These are phyloP conservation scores for Rhizopus delemar DNA, from an alignment of 371 early-diverging fungal species.

Conservation along the genomic window DNA sequence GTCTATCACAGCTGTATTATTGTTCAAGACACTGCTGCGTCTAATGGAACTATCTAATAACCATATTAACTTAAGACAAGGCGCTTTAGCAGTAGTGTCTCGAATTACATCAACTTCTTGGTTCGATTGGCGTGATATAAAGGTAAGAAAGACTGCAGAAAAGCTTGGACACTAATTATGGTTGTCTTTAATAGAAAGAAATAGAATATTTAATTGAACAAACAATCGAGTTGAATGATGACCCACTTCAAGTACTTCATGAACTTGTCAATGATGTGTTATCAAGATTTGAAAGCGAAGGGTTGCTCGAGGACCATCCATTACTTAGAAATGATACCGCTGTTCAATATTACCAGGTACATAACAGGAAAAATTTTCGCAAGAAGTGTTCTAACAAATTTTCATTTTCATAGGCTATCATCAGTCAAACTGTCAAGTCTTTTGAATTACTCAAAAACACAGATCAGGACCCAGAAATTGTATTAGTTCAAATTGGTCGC, in stretches of 20 bases:
- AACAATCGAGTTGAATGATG: conserved; percentile 45
- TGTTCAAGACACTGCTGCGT: conserved; percentile 33
- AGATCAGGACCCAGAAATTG: conserved; percentile 37
- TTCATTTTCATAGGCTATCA: conserved; percentile 43
- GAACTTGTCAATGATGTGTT: conserved; percentile 46
- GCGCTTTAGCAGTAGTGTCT: conserved; percentile 25
- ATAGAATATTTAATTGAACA: conserved; percentile 43
- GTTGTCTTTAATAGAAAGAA: conserved; percentile 30
- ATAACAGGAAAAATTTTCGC: background rate
- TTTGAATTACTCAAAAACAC: conserved; percentile 40
- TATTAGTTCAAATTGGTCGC: conserved; percentile 38
- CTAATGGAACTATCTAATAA: conserved; percentile 26
- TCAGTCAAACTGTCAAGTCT: conserved; percentile 51
- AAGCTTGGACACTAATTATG: background rate
- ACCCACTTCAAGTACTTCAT: conserved; percentile 45
- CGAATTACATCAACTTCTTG: conserved; percentile 34
- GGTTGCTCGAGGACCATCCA: conserved; percentile 45
- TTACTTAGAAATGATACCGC: conserved; percentile 49
- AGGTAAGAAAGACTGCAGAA: conserved; percentile 19
- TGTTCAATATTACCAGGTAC: conserved; percentile 54
- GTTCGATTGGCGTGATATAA: conserved; percentile 46
- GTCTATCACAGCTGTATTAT: conserved; percentile 30
- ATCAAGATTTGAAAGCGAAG: conserved; percentile 47
- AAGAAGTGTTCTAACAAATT: background rate
- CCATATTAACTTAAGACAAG: conserved; percentile 11